Percentiles rank a stretch among this genome's conserved stretches.
Evolutionary conservation across 345 rosid genomes (phyloP).

Genomic region (Brassica incana): DNA sequence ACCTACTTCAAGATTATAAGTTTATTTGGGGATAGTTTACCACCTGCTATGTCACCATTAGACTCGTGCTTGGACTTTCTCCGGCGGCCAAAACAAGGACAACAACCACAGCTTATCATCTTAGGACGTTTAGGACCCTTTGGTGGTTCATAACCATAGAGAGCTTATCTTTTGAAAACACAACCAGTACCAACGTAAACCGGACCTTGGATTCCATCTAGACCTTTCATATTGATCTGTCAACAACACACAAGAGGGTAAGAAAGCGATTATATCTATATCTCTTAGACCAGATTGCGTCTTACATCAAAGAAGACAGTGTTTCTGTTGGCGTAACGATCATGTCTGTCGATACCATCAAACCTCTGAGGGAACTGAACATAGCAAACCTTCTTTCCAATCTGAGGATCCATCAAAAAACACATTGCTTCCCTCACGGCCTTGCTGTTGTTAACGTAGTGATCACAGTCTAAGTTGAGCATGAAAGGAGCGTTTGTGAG

Average conservation of each 20-base stretch:
- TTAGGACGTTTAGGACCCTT: slow-evolving; percentile 87
- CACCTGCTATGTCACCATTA: slow-evolving; percentile 58
- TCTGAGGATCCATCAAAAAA: slow-evolving; percentile 89
- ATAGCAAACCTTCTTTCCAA: slow-evolving; percentile 79
- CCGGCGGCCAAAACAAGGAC: slow-evolving; percentile 89
- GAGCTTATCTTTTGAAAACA: slow-evolving; percentile 86
- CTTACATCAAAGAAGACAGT: slow-evolving; percentile 92
- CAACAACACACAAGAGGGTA: slow-evolving; percentile 4
- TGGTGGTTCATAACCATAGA: slow-evolving; percentile 92
- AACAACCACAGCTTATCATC: slow-evolving; percentile 94
- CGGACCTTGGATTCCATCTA: slow-evolving; percentile 92
- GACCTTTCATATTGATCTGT: slow-evolving; percentile 80
- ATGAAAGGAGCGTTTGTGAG: slow-evolving; percentile 89
- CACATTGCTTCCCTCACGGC: slow-evolving; percentile 91
- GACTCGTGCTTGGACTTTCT: slow-evolving; percentile 54
- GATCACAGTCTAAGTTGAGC: slow-evolving; percentile 93
- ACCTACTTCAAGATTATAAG: slow-evolving; percentile 4
- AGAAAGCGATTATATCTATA: slow-evolving; percentile 4
- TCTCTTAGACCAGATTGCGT: background rate
- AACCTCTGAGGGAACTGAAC: slow-evolving; percentile 95
- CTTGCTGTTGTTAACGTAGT: slow-evolving; percentile 84
- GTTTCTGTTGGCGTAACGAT: slow-evolving; percentile 91
- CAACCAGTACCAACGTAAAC: slow-evolving; percentile 97
- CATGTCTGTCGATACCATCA: slow-evolving; percentile 78
- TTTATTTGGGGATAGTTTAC: slow-evolving; percentile 35